Conservation (phyloP, 148 eudicot genomes). For the Spergularia bocconei region DNA sequence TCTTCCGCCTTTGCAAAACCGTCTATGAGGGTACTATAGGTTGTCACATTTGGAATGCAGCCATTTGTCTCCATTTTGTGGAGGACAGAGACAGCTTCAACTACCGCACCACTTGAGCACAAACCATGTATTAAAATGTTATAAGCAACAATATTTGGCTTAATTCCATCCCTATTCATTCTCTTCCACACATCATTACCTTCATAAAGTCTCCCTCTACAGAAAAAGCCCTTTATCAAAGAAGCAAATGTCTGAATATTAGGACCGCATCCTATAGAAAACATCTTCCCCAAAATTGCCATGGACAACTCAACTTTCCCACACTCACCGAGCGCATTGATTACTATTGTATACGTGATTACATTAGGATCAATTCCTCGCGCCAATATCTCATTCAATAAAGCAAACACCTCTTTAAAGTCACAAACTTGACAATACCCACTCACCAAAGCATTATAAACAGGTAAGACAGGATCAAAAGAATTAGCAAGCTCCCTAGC, state of each 20-base stretch:
- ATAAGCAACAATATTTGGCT: slow-evolving; percentile 60
- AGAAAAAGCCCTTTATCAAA: slow-evolving; percentile 61
- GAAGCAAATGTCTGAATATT: slow-evolving; percentile 59
- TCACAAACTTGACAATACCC: slow-evolving; percentile 54
- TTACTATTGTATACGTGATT: slow-evolving; percentile 57
- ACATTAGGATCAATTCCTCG: slow-evolving; percentile 58
- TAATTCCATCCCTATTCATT: slow-evolving; percentile 56
- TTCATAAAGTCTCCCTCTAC: slow-evolving; percentile 47
- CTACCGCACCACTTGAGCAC: slow-evolving; percentile 45
- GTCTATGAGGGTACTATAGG: slow-evolving; percentile 67
- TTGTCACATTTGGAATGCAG: slow-evolving; percentile 52
- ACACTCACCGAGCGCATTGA: slow-evolving; percentile 48
- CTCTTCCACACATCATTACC: slow-evolving; percentile 55
- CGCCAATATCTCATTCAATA: slow-evolving; percentile 58
- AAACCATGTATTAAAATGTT: slow-evolving; percentile 61
- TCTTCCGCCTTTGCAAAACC: slow-evolving; percentile 68
- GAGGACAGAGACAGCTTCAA: slow-evolving; percentile 44
- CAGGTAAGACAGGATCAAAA: slow-evolving; percentile 49
- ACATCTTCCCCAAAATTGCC: slow-evolving; percentile 65
- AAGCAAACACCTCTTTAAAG: slow-evolving; percentile 44
- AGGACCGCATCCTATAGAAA: slow-evolving; percentile 55
- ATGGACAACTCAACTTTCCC: slow-evolving; percentile 53
- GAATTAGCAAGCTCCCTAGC: slow-evolving; percentile 56
- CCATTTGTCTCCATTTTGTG: slow-evolving; percentile 52
- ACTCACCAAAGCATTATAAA: slow-evolving; percentile 73